Base-by-base conservation (phyloP, 495 filamentous ascomycete species). In the Annulohypoxylon nitens region DNA sequence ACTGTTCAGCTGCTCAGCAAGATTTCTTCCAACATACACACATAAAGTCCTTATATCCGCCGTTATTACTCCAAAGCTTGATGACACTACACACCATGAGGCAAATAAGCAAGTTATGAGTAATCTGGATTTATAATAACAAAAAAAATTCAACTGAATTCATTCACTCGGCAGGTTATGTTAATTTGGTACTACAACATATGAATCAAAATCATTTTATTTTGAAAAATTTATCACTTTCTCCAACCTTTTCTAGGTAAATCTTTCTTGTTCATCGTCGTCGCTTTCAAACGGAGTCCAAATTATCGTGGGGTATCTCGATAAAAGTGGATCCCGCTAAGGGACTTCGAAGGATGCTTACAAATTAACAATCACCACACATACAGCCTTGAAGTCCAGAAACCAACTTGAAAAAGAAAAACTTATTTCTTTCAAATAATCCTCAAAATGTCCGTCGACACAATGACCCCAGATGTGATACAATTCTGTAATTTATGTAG, bases 401-500 rank as follows among this genome's bases (percentile, higher is more conserved):
- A 1, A 45, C 41, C 12, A 45, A n/a, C 41, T 3, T n/a, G 3
- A 11, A 11, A 45, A 45, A n/a, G 41, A 45, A 14, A n/a, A 16
- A n/a, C 25, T 57, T 9, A 9, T 16, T 41, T 34, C n/a, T 23
- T 9, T 7, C 5, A 23, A 23, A 34, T 2, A 37, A 37, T 9
- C 20, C 36, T n/a, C 6, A 59, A 34, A 25, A 59, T 59, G 55
- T 59, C 55, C 7, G 9, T 59, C 33, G 39, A 39, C 9, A 16
- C 34, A 9, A 41, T 41, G 7, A 10, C 55, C 14, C 36, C 34
- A 16, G 34, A 23, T 23, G 10, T 41, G 12, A 39, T 59, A 3
- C 33, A 59, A 4, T 70, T 76, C 41, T 73, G 74, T 36, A 16
- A 60, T 18, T 41, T 78, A n/a, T 78, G 76, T 43, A 71, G 53